Conservation (phyloP, 208 protist genomes). For the Entamoeba dispar region DNA sequence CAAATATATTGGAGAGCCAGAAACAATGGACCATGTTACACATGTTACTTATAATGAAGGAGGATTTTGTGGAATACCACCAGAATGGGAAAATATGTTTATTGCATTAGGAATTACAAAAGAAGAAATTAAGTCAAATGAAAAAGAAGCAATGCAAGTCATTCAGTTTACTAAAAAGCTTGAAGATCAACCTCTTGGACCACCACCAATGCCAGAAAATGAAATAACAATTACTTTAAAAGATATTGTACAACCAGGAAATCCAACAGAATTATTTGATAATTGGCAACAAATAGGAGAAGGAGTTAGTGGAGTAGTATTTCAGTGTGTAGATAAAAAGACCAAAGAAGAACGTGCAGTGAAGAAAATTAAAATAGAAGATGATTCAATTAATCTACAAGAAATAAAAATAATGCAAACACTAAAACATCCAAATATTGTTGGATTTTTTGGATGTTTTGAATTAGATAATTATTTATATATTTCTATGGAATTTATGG, state of each 20-base stretch:
- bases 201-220: background rate
- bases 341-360: background rate
- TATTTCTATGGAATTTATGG: background rate
- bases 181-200: background rate
- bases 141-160: background rate
- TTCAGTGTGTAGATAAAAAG: background rate
- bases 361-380: background rate
- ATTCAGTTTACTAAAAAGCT: background rate
- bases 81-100: background rate
- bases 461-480: background rate
- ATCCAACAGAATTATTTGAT: background rate
- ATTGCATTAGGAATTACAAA: background rate
- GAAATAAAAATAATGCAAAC: background rate
- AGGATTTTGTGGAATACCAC: background rate
- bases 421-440: background rate
- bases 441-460: background rate
- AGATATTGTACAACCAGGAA: background rate
- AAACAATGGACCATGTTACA: background rate
- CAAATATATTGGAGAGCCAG: background rate
- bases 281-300: background rate
- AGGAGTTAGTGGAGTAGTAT: background rate
- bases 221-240: background rate
- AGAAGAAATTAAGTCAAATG: background rate
- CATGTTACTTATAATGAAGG: background rate
- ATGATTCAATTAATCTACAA: background rate